Percentiles rank a stretch among this genome's conserved stretches.
Conservation (phyloP, 2,329 filamentous ascomycete genomes). For the Phyllosticta capitalensis region DNA sequence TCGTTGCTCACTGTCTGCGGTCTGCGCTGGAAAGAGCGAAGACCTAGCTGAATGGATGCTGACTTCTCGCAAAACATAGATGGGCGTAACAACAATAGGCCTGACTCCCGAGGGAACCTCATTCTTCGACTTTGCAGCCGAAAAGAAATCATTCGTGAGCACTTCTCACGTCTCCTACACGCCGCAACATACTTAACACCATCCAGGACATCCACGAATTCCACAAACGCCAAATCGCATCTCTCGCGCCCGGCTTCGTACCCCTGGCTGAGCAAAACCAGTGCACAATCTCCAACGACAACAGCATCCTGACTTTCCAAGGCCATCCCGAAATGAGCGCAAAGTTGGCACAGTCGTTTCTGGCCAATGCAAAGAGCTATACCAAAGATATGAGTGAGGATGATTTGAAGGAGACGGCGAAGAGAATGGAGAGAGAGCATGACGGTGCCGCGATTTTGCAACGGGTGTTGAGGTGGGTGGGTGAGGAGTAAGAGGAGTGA, state of each 20-base stretch:
- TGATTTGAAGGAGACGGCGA: neutral
- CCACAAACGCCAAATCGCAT: conserved; percentile 6
- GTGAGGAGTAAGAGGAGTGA: conserved; percentile 5
- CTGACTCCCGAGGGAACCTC: neutral
- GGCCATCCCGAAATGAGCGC: conserved; percentile 10
- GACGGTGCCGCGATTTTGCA: conserved; percentile 5
- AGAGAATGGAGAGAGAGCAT: conserved; percentile 1
- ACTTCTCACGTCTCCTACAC: neutral
- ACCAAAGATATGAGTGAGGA: neutral
- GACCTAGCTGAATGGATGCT: neutral
- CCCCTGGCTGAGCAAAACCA: conserved; percentile 3
- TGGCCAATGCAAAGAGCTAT: conserved; percentile 4
- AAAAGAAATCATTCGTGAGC: neutral
- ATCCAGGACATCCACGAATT: conserved; percentile 6
- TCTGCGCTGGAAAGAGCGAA: too few relatives aligned
- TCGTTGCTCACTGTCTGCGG: too few relatives aligned
- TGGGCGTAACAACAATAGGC: neutral
- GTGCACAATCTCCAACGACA: conserved; percentile 5
- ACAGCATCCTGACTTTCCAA: conserved; percentile 10
- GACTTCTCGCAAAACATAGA: neutral
- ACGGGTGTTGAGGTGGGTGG: conserved; percentile 3
- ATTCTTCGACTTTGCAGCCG: conserved; percentile 7
- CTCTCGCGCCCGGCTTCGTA: conserved; percentile 3
- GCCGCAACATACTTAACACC: neutral
- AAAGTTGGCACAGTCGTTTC: neutral